Evolutionary conservation across 164 flowering plant genomes (phyloP), one percentile per base, ranked within the genome.

Genomic region (Vitis riparia): DNA sequence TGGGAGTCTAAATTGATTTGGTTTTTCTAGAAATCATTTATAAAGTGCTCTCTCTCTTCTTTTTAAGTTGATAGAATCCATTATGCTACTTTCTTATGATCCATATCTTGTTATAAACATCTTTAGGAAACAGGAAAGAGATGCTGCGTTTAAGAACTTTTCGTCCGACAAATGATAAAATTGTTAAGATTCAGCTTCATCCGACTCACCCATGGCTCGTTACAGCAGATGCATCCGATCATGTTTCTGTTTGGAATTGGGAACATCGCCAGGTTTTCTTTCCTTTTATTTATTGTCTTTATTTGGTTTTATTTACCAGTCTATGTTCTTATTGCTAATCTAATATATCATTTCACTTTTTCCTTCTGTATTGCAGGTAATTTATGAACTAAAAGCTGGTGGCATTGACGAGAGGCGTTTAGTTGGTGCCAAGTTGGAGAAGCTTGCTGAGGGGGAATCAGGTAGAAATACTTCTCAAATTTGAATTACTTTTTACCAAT

Each of bases 141-240:
- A 95, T 95, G 99, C 75, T 95, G 76, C 84, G 90, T 10, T 70
- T 93, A 71, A 79, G 86, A 75, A 97, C 99, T 1, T 93, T 90
- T 69, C 89, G 98, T 59, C 94, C 91, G 23, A 77, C 93, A 16
- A 86, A 80, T 53, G 99, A 93, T 37, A 95, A 91, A 81, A 88
- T 93, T 71, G 92, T 91, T 53, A 87, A 84, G 88, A 89, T 95
- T 59, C 94, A 93, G 77, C 69, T 91, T 73, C 98, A 95, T 76
- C 99, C 98, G 1, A 93, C 99, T 64, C 97, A 95, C 78, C 99
- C 99, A 51, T 93, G 97, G 99, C 89, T 95, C 19, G 99, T 91
- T 55, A 93, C 99, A 0, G 93, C 99, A 14, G 99, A 95, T 68
- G 93, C 91, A 5, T 91, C 98, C 2, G 98, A 95, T 86, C 94